Evolutionary conservation across 2,329 filamentous ascomycete genomes (phyloP).

Genomic region (Macroventuria anomochaeta): DNA sequence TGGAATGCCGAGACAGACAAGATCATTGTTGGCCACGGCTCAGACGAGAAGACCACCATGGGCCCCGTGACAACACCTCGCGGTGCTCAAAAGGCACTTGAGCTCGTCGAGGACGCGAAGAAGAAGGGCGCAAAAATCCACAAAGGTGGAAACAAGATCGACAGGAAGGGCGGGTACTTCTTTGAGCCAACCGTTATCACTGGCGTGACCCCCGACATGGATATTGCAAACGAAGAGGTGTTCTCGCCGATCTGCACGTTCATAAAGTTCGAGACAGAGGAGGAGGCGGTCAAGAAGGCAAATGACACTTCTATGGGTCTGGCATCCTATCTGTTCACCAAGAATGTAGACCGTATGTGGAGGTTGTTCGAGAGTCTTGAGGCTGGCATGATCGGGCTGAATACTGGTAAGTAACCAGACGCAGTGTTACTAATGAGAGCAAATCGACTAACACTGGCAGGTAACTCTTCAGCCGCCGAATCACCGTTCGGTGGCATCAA

Average conservation of each 20-base stretch:
- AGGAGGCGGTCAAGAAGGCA: conserved; percentile 65
- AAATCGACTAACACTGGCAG: conserved; percentile 38
- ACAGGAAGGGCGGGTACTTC: conserved; percentile 66
- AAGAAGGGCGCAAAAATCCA: conserved; percentile 68
- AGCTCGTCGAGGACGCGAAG: conserved; percentile 69
- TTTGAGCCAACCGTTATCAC: conserved; percentile 72
- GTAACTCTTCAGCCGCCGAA: conserved; percentile 70
- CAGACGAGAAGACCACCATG: conserved; percentile 63
- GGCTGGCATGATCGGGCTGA: conserved; percentile 73
- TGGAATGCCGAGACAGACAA: conserved; percentile 61
- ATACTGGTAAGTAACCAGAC: conserved; percentile 55
- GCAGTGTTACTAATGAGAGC: not conserved
- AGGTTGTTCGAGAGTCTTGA: conserved; percentile 71
- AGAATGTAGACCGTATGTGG: conserved; percentile 70
- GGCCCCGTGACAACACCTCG: conserved; percentile 65
- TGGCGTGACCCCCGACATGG: conserved; percentile 65
- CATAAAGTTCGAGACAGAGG: conserved; percentile 70
- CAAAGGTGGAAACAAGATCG: conserved; percentile 62
- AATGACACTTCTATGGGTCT: conserved; percentile 70
- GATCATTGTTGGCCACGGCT: conserved; percentile 68
- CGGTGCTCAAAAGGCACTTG: conserved; percentile 62
- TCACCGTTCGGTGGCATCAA: conserved; percentile 73
- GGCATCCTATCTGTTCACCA: conserved; percentile 72
- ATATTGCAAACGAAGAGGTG: conserved; percentile 64
- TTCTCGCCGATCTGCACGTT: conserved; percentile 71